Percentiles rank a stretch among this genome's conserved stretches.
Conservation (phyloP, 352 stramenopile species). For the Phytophthora idaei region DNA sequence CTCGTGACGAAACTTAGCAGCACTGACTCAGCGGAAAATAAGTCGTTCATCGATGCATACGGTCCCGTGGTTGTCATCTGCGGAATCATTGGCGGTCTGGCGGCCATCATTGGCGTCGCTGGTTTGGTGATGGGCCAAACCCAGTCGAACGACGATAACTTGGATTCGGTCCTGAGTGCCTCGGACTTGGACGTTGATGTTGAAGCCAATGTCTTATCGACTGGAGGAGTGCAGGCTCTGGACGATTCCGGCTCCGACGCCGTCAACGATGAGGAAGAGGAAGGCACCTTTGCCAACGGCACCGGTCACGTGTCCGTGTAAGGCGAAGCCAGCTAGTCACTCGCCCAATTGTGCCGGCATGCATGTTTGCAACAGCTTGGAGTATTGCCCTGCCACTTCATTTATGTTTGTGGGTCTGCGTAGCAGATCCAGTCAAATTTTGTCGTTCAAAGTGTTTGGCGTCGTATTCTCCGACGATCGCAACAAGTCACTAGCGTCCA, state of each 20-base stretch:
- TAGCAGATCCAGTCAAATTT: constrained; percentile 5
- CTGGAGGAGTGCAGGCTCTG: constrained; percentile 38
- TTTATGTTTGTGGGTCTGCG: constrained; percentile 24
- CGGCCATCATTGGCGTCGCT: constrained; percentile 66
- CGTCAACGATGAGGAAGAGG: constrained; percentile 48
- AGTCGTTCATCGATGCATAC: constrained; percentile 47
- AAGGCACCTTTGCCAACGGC: constrained; percentile 65
- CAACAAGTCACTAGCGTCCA: neutral
- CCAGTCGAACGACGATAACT: constrained; percentile 28
- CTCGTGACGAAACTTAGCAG: constrained; percentile 64
- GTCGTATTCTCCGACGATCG: neutral
- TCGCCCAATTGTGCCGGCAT: constrained; percentile 15
- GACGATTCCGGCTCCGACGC: constrained; percentile 58
- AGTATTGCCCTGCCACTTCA: constrained; percentile 20
- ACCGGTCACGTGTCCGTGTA: constrained; percentile 44
- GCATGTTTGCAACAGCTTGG: constrained; percentile 23
- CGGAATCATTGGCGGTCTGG: constrained; percentile 67
- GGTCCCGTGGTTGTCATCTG: constrained; percentile 67
- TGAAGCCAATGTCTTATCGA: constrained; percentile 44
- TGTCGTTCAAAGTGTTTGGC: neutral
- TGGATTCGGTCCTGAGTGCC: constrained; percentile 51
- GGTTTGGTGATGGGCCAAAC: constrained; percentile 52
- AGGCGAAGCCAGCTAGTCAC: constrained; percentile 5
- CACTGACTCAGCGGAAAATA: constrained; percentile 30
- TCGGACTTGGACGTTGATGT: constrained; percentile 60